Percentiles rank a stretch among this genome's conserved stretches.
Evolutionary conservation across 768 basidiomycete species (phyloP).

Genomic region (Mycena vitilis): DNA sequence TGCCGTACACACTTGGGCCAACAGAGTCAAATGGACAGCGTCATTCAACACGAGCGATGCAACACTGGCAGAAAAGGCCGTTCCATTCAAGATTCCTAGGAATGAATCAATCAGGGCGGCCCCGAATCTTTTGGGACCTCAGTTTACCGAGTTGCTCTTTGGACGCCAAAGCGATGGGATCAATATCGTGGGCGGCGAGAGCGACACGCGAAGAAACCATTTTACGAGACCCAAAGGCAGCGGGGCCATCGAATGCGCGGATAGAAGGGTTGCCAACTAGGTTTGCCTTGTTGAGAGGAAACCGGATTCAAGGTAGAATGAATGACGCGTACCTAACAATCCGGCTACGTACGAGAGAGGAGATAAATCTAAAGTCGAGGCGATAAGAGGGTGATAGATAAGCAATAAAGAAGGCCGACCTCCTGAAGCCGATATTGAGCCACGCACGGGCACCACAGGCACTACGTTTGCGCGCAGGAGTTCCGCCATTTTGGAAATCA

Average conservation of each 20-base stretch:
- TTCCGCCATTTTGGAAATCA: slow-evolving; percentile 76
- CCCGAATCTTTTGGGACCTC: not conserved
- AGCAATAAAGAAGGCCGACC: slow-evolving; percentile 51
- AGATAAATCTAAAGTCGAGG: slow-evolving; percentile 44
- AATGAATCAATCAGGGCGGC: not conserved
- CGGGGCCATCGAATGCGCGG: slow-evolving; percentile 69
- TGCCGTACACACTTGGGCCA: slow-evolving; percentile 80
- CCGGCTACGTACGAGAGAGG: slow-evolving; percentile 76
- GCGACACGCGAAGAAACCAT: slow-evolving; percentile 64
- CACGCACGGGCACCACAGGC: slow-evolving; percentile 83
- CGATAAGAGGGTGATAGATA: slow-evolving; percentile 16
- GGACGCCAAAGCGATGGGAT: slow-evolving; percentile 68
- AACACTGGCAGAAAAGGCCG: slow-evolving; percentile 79
- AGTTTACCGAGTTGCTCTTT: slow-evolving; percentile 71
- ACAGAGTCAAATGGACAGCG: slow-evolving; percentile 68
- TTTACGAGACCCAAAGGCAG: slow-evolving; percentile 59
- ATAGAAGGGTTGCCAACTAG: slow-evolving; percentile 70
- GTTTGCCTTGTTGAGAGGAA: slow-evolving; percentile 23
- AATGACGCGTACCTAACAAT: slow-evolving; percentile 58
- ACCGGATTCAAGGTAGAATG: not conserved
- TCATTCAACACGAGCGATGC: slow-evolving; percentile 79
- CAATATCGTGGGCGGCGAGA: slow-evolving; percentile 63
- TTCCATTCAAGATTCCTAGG: slow-evolving; percentile 71
- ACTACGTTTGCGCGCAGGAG: slow-evolving; percentile 73
- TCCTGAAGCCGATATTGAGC: slow-evolving; percentile 83